phyloP scores from a whole-genome alignment of 192 early-diverging fungal genomes.

The Chytriomyces hyalinus region DNA sequence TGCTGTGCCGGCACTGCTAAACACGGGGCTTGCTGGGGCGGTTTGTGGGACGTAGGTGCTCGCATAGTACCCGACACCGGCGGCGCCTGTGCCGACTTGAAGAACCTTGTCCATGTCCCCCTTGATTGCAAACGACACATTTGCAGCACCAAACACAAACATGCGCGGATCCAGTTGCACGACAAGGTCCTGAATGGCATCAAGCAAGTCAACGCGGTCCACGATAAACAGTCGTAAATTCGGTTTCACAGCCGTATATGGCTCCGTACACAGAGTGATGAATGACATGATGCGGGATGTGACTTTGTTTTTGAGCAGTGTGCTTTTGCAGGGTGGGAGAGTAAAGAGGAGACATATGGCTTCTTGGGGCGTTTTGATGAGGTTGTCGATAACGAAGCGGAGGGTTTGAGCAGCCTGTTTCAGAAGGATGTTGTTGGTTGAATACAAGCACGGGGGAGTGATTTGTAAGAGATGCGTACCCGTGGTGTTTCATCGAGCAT shows the following conservation, averaged over 20 bases:
- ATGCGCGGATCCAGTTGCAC: constrained; percentile 15
- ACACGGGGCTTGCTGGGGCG: not conserved
- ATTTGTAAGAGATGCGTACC: not conserved
- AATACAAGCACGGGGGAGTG: not conserved
- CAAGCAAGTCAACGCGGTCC: not conserved
- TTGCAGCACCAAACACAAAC: constrained; percentile 11
- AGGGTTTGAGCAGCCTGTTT: constrained; percentile 33
- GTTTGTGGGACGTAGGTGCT: not conserved
- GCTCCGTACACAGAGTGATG: constrained; percentile 19
- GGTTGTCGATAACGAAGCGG: constrained; percentile 34
- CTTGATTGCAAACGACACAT: not conserved
- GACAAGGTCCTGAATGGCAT: constrained; percentile 23
- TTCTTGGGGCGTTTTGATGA: constrained; percentile 19
- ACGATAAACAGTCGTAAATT: constrained; percentile 11
- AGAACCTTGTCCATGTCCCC: not conserved
- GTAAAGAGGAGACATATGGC: constrained; percentile 7
- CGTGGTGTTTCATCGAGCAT: constrained; percentile 27
- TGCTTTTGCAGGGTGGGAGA: constrained; percentile 17
- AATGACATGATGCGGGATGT: constrained; percentile 29
- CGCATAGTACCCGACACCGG: not conserved
- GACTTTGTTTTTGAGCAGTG: constrained; percentile 26
- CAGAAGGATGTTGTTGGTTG: not conserved
- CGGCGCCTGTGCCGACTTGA: constrained; percentile 1
- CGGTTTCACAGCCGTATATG: not conserved
- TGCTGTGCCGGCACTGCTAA: not conserved